Base-by-base conservation (phyloP, 495 filamentous ascomycete species). In the Patellaria atrata region DNA sequence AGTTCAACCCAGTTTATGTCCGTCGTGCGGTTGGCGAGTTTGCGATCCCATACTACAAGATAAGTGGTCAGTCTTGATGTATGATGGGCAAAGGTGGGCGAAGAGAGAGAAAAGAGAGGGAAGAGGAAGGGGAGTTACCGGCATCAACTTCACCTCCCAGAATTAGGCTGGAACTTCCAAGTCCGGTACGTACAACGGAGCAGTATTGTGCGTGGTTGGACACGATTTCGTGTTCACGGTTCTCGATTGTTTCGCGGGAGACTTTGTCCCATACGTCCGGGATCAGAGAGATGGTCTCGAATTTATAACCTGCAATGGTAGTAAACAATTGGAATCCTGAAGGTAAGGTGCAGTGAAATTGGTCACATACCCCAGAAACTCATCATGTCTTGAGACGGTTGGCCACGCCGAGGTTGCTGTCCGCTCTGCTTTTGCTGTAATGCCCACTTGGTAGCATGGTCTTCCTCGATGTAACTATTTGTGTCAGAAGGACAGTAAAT, bases 61-160 rank as follows among this genome's bases (percentile, higher is more conserved):
- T 31, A 28, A 1, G n/a, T n/a, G n/a, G n/a, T n/a, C n/a, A n/a
- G n/a, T n/a, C n/a, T n/a, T n/a, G n/a, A n/a, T n/a, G n/a, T n/a
- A n/a, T n/a, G n/a, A n/a, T n/a, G n/a, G n/a, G n/a, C n/a, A n/a
- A n/a, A n/a, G n/a, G n/a, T n/a, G n/a, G n/a, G n/a, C n/a, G n/a
- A n/a, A n/a, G n/a, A n/a, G n/a, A n/a, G n/a, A n/a, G n/a, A n/a
- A n/a, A n/a, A n/a, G n/a, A n/a, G n/a, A n/a, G n/a, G n/a, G n/a
- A n/a, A n/a, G n/a, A n/a, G n/a, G n/a, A n/a, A n/a, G n/a, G 20
- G n/a, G 19, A 39, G 20, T 24, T 10, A 18, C 81, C 66, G 1
- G 81, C 82, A 59, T 99, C 89, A 7, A 99, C 87, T 55, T 99
- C 89, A 5, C 89, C 89, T n/a, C 84, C 89, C 2, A 97, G 60